Conservation (phyloP, 768 basidiomycete genomes). For the Hypsizygus marmoreus region DNA sequence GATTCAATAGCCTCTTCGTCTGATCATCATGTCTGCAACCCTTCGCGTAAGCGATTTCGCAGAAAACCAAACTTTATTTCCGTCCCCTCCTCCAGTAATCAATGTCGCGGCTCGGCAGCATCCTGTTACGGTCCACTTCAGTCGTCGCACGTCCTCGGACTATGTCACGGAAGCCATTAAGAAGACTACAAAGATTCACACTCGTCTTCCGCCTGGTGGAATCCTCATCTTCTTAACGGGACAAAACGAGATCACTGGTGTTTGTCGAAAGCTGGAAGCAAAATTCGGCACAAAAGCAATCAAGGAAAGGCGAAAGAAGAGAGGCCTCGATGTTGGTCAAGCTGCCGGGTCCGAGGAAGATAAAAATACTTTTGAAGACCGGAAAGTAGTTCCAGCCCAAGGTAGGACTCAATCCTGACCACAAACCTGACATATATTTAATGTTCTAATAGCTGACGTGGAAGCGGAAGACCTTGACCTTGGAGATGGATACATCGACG, state of each 20-base stretch:
- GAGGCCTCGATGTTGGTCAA: constrained; percentile 23
- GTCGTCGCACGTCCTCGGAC: constrained; percentile 79
- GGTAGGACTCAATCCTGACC: too few species aligned
- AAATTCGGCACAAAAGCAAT: constrained; percentile 72
- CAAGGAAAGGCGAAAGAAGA: constrained; percentile 47
- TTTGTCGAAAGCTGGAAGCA: constrained; percentile 80
- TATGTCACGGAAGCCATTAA: constrained; percentile 90
- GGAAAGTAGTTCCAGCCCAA: constrained; percentile 45
- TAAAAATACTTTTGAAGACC: constrained; percentile 19
- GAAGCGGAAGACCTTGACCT: constrained; percentile 84
- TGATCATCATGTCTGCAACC: constrained; percentile 99
- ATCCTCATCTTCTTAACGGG: constrained; percentile 94
- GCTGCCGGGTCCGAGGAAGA: constrained; percentile 29
- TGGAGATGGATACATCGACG: constrained; percentile 46
- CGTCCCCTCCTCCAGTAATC: constrained; percentile 86
- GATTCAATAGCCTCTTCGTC: constrained; percentile 68
- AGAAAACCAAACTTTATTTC: constrained; percentile 80
- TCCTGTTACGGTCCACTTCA: constrained; percentile 95
- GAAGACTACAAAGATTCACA: constrained; percentile 91
- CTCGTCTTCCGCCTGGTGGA: constrained; percentile 88
- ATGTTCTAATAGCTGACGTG: constrained; percentile 58
- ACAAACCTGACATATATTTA: too few species aligned
- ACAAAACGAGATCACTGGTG: constrained; percentile 89
- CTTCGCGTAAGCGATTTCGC: constrained; percentile 92
- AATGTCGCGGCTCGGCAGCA: constrained; percentile 89